Conservation (phyloP, 2,329 filamentous ascomycete genomes). For the Arthrobotrys conoides region DNA sequence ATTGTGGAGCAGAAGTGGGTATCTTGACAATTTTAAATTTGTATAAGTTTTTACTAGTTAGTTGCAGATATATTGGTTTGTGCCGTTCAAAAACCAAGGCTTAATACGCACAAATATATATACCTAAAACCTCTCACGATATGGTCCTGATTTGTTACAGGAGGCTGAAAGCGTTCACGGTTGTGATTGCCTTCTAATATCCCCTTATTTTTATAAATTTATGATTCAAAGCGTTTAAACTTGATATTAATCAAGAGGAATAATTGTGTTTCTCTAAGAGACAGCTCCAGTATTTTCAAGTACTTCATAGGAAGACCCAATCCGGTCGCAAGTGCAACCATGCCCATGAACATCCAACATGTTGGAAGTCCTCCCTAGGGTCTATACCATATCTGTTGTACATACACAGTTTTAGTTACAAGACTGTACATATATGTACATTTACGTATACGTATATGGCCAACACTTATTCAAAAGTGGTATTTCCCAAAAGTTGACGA, state of each 20-base stretch:
- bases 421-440: no score
- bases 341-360: not conserved
- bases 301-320: not conserved
- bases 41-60: not conserved
- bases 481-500: slow-evolving; percentile 4
- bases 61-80: slow-evolving; percentile 20
- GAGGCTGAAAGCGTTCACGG: not conserved
- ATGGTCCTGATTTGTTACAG: not conserved
- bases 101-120: not conserved
- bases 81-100: not conserved
- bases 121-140: not conserved
- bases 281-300: no score
- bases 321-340: not conserved
- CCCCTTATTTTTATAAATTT: not conserved
- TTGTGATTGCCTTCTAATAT: not conserved
- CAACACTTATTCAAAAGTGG: slow-evolving; percentile 16
- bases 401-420: no score
- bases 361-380: not conserved
- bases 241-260: not conserved
- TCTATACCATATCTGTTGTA: no score
- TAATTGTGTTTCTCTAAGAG: no score
- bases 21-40: slow-evolving; percentile 14
- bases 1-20: slow-evolving; percentile 1
- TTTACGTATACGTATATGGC: no score
- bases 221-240: not conserved